These are phyloP conservation scores for Diplodia intermedia DNA, from an alignment of 2,329 filamentous ascomycete species.

Conservation along the genomic window DNA sequence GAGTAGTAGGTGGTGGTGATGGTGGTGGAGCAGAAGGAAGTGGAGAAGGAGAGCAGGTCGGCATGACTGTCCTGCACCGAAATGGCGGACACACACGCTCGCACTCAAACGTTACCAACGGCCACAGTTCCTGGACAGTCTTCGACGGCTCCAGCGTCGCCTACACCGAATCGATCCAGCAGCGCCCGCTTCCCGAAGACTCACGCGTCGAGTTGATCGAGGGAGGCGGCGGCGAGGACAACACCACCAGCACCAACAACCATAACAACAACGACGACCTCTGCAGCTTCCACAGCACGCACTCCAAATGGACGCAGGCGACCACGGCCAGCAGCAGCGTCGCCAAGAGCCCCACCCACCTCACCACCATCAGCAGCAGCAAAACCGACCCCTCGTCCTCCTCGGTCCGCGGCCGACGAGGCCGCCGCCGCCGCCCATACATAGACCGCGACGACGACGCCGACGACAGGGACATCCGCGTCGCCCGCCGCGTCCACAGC, in stretches of 20 bases:
- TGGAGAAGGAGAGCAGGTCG: slow-evolving; percentile 19
- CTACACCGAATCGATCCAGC: slow-evolving; percentile 21
- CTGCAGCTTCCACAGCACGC: slow-evolving; percentile 10
- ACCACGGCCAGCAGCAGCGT: background rate
- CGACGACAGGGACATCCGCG: background rate
- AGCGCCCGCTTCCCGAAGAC: background rate
- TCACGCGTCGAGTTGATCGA: slow-evolving; percentile 26
- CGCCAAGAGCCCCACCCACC: background rate
- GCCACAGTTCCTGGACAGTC: background rate
- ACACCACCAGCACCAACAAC: background rate
- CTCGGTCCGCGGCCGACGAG: background rate
- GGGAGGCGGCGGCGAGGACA: background rate
- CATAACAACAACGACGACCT: slow-evolving; percentile 2
- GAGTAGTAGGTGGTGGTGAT: no score
- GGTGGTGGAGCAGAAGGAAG: background rate
- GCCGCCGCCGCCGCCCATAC: background rate
- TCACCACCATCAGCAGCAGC: background rate
- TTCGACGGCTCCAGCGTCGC: slow-evolving; percentile 4
- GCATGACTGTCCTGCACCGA: slow-evolving; percentile 30
- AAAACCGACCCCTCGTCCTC: background rate
- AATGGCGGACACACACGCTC: background rate
- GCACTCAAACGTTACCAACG: background rate
- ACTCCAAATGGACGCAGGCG: background rate
- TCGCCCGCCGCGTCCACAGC: slow-evolving; percentile 15
- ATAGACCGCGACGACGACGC: no score